phyloP scores from a whole-genome alignment of 1,284 basidiomycete species.

The Boletus sp. region DNA sequence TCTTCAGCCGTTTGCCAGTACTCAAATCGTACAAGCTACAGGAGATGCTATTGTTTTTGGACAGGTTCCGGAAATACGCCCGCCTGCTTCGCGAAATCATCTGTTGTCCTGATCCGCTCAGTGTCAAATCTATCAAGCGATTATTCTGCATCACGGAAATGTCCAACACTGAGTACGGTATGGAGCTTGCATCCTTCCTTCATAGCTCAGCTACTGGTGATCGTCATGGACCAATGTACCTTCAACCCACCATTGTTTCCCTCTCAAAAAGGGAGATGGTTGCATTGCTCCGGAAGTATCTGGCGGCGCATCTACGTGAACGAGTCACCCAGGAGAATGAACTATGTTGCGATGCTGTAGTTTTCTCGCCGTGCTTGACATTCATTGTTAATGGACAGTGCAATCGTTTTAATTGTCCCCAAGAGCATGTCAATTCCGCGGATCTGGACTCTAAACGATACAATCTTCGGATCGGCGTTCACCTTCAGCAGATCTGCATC shows the following conservation, averaged over 20 bases:
- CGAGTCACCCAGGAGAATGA: slow-evolving; percentile 43
- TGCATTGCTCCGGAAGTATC: slow-evolving; percentile 20
- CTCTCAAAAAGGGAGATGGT: slow-evolving; percentile 18
- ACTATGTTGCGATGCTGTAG: slow-evolving; percentile 35
- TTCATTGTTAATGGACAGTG: slow-evolving; percentile 43
- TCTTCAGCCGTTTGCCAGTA: slow-evolving; percentile 23
- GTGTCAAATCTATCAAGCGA: slow-evolving; percentile 30
- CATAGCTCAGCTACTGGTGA: slow-evolving; percentile 16
- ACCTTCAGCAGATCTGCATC: slow-evolving; percentile 53
- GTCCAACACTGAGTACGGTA: slow-evolving; percentile 33
- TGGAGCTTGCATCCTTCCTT: slow-evolving; percentile 37
- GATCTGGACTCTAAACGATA: slow-evolving; percentile 40
- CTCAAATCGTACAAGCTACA: slow-evolving; percentile 22
- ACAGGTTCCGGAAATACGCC: slow-evolving; percentile 43
- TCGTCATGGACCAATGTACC: slow-evolving; percentile 1
- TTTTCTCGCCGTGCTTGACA: slow-evolving; percentile 48
- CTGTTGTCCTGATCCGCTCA: slow-evolving; percentile 34
- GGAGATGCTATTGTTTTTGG: slow-evolving; percentile 39
- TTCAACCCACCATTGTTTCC: background rate
- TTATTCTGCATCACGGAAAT: slow-evolving; percentile 45
- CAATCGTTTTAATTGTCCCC: slow-evolving; percentile 41
- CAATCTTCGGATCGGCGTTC: slow-evolving; percentile 45
- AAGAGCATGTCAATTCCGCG: slow-evolving; percentile 40
- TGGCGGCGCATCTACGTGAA: slow-evolving; percentile 37
- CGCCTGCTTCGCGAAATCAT: slow-evolving; percentile 40